Conservation (phyloP, 2,329 filamentous ascomycete genomes). For the Chrysoporthe puriensis region DNA sequence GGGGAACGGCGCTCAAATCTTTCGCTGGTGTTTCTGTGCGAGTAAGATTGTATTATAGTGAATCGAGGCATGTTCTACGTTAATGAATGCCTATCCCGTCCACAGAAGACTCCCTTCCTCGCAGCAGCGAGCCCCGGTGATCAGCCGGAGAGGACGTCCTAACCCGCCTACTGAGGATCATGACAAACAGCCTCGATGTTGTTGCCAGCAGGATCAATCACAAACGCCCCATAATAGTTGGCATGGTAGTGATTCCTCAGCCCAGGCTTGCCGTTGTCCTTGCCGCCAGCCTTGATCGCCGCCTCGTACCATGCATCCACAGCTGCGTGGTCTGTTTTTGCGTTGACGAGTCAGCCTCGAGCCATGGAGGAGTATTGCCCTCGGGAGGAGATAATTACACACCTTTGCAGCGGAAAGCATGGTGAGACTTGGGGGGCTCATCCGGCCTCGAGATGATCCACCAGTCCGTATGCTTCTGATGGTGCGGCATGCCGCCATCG, state of each 20-base stretch:
- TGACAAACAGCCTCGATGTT: conserved; percentile 53
- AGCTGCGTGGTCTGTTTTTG: conserved; percentile 39
- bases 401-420: conserved; percentile 41
- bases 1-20: not conserved
- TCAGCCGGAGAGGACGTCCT: not conserved
- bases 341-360: not conserved
- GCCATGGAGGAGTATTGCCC: not conserved
- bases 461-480: conserved; percentile 37
- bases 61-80: not conserved
- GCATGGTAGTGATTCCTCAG: conserved; percentile 46
- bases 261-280: conserved; percentile 54
- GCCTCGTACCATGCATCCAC: conserved; percentile 52
- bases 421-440: conserved; percentile 32
- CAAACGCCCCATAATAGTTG: conserved; percentile 55
- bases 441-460: conserved; percentile 32
- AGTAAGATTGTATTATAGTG: not conserved
- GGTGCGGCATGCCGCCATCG: conserved; percentile 28
- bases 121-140: not conserved
- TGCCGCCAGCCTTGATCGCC: conserved; percentile 48
- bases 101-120: not conserved
- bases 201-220: conserved; percentile 54
- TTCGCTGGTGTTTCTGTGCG: not conserved
- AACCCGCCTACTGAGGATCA: conserved; percentile 13
- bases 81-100: not conserved
- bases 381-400: conserved; percentile 17